Percentiles rank a stretch among this genome's conserved stretches.
Evolutionary conservation across 2,329 filamentous ascomycete genomes (phyloP).

Genomic region (Talaromyces rugulosus): DNA sequence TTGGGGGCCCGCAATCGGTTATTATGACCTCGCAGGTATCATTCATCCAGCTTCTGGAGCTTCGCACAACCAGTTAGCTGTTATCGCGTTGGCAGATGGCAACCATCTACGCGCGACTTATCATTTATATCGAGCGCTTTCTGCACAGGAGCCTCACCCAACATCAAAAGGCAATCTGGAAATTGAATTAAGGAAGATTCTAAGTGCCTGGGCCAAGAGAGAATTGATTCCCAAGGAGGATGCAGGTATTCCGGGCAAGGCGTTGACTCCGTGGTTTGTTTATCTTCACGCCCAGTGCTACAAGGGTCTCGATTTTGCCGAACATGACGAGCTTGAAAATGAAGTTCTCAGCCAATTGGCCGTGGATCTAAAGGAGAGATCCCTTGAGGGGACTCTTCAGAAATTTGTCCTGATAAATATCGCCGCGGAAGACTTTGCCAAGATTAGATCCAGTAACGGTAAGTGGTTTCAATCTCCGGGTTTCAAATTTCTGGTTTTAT

Average conservation of each 20-base stretch:
- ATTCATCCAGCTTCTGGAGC: constrained; percentile 74
- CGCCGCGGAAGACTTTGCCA: constrained; percentile 71
- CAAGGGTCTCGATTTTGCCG: constrained; percentile 67
- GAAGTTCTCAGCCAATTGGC: constrained; percentile 77
- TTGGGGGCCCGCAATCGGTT: constrained; percentile 75
- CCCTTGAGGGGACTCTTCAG: constrained; percentile 61
- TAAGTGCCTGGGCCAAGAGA: constrained; percentile 53
- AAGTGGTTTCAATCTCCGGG: neutral
- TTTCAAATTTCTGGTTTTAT: neutral
- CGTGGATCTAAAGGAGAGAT: constrained; percentile 65
- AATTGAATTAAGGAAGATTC: constrained; percentile 68
- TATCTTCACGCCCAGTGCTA: constrained; percentile 82
- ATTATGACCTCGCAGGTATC: constrained; percentile 76
- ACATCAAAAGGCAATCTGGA: constrained; percentile 73
- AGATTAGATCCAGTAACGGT: constrained; percentile 57
- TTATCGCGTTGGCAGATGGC: constrained; percentile 71
- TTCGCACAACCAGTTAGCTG: constrained; percentile 85
- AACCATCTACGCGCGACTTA: constrained; percentile 84
- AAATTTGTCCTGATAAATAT: constrained; percentile 86
- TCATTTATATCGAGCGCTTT: constrained; percentile 79
- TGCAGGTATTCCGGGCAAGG: constrained; percentile 47
- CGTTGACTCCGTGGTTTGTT: constrained; percentile 76
- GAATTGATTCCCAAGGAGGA: constrained; percentile 49
- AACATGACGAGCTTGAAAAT: constrained; percentile 75
- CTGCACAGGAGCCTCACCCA: constrained; percentile 68